A percentile compares a stretch with the other conserved stretches of the same genome.
Evolutionary conservation across 2,329 filamentous ascomycete genomes (phyloP).

Genomic region (Aspergillus neotritici): DNA sequence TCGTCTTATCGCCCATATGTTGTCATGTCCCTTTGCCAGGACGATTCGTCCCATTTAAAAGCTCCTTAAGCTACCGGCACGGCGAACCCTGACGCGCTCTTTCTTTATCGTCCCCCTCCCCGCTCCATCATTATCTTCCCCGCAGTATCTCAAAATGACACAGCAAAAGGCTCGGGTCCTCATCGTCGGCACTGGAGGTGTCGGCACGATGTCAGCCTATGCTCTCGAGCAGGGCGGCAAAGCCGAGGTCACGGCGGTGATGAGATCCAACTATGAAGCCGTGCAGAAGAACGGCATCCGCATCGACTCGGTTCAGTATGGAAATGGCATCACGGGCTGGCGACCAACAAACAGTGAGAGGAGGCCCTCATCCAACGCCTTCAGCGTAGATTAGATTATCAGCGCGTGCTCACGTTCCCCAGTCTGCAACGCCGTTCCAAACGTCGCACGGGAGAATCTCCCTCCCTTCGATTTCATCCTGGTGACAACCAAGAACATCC

Average conservation of each 20-base stretch:
- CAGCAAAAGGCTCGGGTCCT: slow-evolving; percentile 41
- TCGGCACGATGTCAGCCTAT: slow-evolving; percentile 54
- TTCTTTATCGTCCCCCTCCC: too few species aligned
- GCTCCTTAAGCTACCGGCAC: too few species aligned
- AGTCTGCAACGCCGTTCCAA: slow-evolving; percentile 47
- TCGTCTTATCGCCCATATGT: too few species aligned
- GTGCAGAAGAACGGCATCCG: slow-evolving; percentile 49
- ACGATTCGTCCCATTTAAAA: too few species aligned
- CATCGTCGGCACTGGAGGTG: slow-evolving; percentile 52
- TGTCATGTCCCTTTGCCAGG: too few species aligned
- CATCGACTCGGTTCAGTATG: slow-evolving; percentile 54
- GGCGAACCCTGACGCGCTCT: too few species aligned
- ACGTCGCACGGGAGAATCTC: slow-evolving; percentile 26
- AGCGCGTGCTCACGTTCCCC: too few species aligned
- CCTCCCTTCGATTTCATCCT: slow-evolving; percentile 51
- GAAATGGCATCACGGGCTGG: slow-evolving; percentile 36
- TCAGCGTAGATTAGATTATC: too few species aligned
- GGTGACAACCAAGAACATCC: slow-evolving; percentile 54
- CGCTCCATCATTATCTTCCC: too few species aligned
- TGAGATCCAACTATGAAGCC: slow-evolving; percentile 52
- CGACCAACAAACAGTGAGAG: slow-evolving; percentile 41
- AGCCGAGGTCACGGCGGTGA: slow-evolving; percentile 50
- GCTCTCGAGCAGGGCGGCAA: slow-evolving; percentile 49
- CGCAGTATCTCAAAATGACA: too few species aligned
- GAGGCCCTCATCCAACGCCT: too few species aligned